phyloP scores from a whole-genome alignment of 768 basidiomycete species.

The Gymnopilus dilepis region DNA sequence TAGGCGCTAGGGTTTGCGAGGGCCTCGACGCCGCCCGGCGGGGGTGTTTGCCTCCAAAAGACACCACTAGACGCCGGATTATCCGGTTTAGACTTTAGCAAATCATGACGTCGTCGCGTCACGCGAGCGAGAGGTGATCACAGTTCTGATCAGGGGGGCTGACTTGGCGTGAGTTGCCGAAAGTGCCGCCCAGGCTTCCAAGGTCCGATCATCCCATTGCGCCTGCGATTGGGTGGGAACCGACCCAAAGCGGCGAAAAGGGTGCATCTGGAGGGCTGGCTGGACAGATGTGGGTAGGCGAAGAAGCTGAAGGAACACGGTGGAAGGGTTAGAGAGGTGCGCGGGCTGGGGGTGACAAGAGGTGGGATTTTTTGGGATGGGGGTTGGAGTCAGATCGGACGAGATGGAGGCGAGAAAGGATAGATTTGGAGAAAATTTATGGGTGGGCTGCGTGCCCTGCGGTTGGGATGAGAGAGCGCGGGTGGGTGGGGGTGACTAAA shows the following conservation, averaged over 20 bases:
- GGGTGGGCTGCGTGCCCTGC: neutral
- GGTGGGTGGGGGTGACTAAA: neutral
- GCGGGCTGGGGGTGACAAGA: neutral
- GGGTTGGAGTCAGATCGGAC: slow-evolving; percentile 7
- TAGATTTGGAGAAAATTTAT: neutral
- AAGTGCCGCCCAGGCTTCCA: neutral
- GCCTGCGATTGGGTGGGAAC: no score
- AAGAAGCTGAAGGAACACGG: slow-evolving; percentile 2
- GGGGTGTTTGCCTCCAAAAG: no score
- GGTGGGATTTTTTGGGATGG: slow-evolving; percentile 3
- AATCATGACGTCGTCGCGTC: slow-evolving; percentile 1
- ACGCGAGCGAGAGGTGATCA: slow-evolving; percentile 1
- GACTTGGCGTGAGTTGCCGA: slow-evolving; percentile 8
- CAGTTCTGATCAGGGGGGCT: slow-evolving; percentile 1
- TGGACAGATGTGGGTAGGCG: slow-evolving; percentile 8
- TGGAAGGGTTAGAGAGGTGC: neutral
- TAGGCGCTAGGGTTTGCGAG: neutral
- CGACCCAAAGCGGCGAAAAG: neutral
- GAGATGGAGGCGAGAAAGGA: neutral
- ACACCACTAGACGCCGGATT: neutral
- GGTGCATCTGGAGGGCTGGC: neutral
- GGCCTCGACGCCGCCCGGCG: neutral
- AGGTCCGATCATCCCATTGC: slow-evolving; percentile 2
- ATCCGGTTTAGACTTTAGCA: neutral
- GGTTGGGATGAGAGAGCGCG: neutral